phyloP scores from a whole-genome alignment of 2,329 filamentous ascomycete genomes.

The Arthrocladium fulminans region DNA sequence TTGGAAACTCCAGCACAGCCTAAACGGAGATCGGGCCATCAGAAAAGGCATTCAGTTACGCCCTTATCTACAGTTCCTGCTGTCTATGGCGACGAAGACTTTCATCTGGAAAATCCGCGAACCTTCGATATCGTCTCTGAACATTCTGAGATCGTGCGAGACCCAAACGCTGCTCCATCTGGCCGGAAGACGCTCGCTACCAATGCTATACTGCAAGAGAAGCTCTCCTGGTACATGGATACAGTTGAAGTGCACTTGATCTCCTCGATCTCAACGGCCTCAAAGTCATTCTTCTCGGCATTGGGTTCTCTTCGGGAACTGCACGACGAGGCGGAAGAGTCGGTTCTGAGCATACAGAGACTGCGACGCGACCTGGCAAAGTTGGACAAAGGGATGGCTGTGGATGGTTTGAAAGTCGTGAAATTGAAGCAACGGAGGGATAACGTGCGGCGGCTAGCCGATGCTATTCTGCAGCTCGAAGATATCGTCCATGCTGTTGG shows the following conservation, averaged over 20 bases:
- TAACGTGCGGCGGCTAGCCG: constrained; percentile 72
- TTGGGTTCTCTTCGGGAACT: constrained; percentile 83
- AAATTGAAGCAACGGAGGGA: constrained; percentile 72
- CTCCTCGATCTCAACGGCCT: constrained; percentile 89
- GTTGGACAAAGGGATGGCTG: constrained; percentile 78
- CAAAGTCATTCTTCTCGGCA: constrained; percentile 91
- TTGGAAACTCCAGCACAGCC: constrained; percentile 32
- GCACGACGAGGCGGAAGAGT: constrained; percentile 85
- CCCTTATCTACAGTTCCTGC: constrained; percentile 84
- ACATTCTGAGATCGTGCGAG: constrained; percentile 83
- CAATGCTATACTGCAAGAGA: constrained; percentile 95
- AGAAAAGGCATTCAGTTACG: constrained; percentile 61
- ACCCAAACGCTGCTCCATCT: constrained; percentile 47
- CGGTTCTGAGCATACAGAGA: constrained; percentile 74
- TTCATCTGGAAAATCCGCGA: constrained; percentile 88
- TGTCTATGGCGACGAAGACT: constrained; percentile 92
- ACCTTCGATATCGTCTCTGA: constrained; percentile 97
- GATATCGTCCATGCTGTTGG: constrained; percentile 67
- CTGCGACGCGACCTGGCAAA: constrained; percentile 69
- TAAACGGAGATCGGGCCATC: constrained; percentile 44
- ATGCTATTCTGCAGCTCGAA: constrained; percentile 74
- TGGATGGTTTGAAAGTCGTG: constrained; percentile 75
- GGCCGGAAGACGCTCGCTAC: constrained; percentile 80
- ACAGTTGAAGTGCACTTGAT: constrained; percentile 97
- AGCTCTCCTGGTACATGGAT: constrained; percentile 99